Evolutionary conservation across 805 yeast species (phyloP).

Genomic region (Metschnikowia hibisci): DNA sequence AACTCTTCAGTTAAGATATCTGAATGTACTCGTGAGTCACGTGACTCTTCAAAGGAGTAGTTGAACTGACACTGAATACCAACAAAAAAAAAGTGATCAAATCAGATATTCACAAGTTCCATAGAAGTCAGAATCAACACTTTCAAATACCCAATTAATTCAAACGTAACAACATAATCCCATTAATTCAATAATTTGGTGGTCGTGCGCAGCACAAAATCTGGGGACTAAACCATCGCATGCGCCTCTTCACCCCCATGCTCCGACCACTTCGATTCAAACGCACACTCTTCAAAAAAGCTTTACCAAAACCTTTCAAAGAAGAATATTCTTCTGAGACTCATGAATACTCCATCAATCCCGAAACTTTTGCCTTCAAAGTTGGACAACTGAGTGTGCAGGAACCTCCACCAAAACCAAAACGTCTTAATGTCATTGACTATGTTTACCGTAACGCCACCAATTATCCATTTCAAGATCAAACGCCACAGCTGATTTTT

Average conservation of each 20-base stretch:
- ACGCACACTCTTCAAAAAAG: conserved; percentile 21
- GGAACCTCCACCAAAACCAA: conserved; percentile 1
- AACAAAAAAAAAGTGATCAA: too few species aligned
- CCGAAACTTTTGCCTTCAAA: conserved; percentile 44
- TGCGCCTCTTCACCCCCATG: background rate
- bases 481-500: conserved; percentile 38
- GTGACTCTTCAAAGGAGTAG: too few species aligned
- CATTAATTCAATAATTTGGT: too few species aligned
- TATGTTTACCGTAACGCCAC: conserved; percentile 38
- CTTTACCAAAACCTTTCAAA: conserved; percentile 20
- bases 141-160: too few species aligned
- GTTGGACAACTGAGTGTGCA: conserved; percentile 21
- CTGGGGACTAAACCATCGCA: conserved; percentile 3
- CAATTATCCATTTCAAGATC: conserved; percentile 38
- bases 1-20: too few species aligned
- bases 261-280: background rate
- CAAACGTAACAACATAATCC: too few species aligned
- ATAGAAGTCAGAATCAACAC: too few species aligned
- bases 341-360: conserved; percentile 43
- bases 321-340: conserved; percentile 22
- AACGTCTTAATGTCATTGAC: conserved; percentile 28
- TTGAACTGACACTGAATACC: too few species aligned
- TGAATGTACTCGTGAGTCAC: too few species aligned
- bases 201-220: conserved; percentile 3
- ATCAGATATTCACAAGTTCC: too few species aligned